A percentile compares a stretch with the other conserved stretches of the same genome.
These are phyloP conservation scores for Pleurotus citrinopileatus DNA, from an alignment of 768 basidiomycete species.

Conservation along the genomic window DNA sequence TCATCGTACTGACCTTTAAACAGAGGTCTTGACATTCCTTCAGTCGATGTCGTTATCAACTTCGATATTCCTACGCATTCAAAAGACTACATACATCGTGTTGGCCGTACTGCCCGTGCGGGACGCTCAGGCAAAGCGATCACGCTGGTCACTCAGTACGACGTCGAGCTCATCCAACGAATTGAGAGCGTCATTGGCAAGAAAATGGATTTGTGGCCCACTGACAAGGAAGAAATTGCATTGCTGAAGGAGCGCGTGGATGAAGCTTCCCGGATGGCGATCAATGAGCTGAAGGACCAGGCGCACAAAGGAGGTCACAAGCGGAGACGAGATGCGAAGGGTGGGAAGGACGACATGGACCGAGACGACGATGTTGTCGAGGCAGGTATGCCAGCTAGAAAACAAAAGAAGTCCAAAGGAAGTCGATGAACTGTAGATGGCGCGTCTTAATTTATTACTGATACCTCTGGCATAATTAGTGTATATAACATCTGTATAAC, in stretches of 20 bases:
- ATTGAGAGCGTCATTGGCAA: slow-evolving; percentile 92
- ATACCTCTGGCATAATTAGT: too few species aligned
- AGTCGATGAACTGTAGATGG: background rate
- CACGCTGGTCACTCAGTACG: slow-evolving; percentile 98
- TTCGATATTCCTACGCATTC: slow-evolving; percentile 97
- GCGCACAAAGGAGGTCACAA: slow-evolving; percentile 22
- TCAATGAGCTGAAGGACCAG: slow-evolving; percentile 80
- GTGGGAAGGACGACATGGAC: slow-evolving; percentile 73
- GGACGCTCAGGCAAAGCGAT: slow-evolving; percentile 97
- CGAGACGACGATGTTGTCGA: slow-evolving; percentile 92
- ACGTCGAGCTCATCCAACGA: slow-evolving; percentile 92
- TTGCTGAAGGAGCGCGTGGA: slow-evolving; percentile 85
- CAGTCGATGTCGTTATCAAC: slow-evolving; percentile 96
- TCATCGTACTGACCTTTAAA: background rate
- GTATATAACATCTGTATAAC: too few species aligned
- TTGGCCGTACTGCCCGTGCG: slow-evolving; percentile 95
- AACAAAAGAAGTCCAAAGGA: slow-evolving; percentile 42
- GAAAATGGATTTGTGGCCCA: slow-evolving; percentile 86
- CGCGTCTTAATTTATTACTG: background rate
- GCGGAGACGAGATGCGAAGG: slow-evolving; percentile 36
- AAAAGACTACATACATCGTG: slow-evolving; percentile 98
- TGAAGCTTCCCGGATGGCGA: slow-evolving; percentile 78
- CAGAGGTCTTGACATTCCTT: slow-evolving; percentile 93
- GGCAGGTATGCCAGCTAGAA: slow-evolving; percentile 81
- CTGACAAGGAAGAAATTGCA: slow-evolving; percentile 85